Evolutionary conservation across 2,329 filamentous ascomycete genomes (phyloP).

Genomic region (Lachnellula willkommii): DNA sequence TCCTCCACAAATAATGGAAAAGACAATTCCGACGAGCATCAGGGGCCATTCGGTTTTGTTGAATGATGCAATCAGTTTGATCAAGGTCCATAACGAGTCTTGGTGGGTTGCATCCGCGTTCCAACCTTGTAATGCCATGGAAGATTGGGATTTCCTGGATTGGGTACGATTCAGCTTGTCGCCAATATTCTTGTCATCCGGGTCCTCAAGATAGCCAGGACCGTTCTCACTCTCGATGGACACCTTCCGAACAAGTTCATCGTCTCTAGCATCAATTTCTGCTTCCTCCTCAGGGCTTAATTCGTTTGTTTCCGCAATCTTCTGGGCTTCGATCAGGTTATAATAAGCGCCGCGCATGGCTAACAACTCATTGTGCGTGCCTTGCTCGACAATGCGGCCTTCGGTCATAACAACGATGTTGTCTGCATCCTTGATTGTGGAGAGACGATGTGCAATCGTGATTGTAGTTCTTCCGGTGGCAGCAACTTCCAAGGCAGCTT

Average conservation of each 20-base stretch:
- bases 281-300: slow-evolving; percentile 47
- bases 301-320: slow-evolving; percentile 61
- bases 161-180: slow-evolving; percentile 51
- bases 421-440: slow-evolving; percentile 88
- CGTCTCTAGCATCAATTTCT: slow-evolving; percentile 44
- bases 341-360: slow-evolving; percentile 68
- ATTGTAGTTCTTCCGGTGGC: slow-evolving; percentile 87
- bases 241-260: slow-evolving; percentile 45
- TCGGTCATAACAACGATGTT: slow-evolving; percentile 92
- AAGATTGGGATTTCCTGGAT: slow-evolving; percentile 60
- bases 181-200: slow-evolving; percentile 54
- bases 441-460: slow-evolving; percentile 90
- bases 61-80: slow-evolving; percentile 75
- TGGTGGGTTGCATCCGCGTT: slow-evolving; percentile 46
- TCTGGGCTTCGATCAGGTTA: slow-evolving; percentile 82
- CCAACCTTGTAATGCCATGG: slow-evolving; percentile 58
- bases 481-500: slow-evolving; percentile 83
- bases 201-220: slow-evolving; percentile 45
- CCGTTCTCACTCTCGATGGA: slow-evolving; percentile 33
- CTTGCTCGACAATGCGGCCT: slow-evolving; percentile 87
- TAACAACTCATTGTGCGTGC: slow-evolving; percentile 76
- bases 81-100: slow-evolving; percentile 68
- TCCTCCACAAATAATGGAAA: slow-evolving; percentile 70
- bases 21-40: slow-evolving; percentile 70
- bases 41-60: slow-evolving; percentile 66